These are phyloP conservation scores for Cunninghamia lanceolata DNA, from an alignment of 75 land plant species.

Conservation along the genomic window DNA sequence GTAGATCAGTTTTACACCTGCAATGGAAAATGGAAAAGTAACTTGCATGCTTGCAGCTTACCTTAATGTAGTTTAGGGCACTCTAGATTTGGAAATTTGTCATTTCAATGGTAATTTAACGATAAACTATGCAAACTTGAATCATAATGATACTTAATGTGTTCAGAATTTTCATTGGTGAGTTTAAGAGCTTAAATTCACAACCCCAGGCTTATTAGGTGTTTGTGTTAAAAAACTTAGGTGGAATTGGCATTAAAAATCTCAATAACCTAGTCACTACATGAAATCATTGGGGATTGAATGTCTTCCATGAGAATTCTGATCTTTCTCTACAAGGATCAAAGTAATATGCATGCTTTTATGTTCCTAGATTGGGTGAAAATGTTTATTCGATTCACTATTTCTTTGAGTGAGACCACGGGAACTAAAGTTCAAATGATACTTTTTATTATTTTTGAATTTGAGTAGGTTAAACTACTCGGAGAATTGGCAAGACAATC, in stretches of 20 bases:
- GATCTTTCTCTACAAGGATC: neutral
- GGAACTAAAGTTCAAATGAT: neutral
- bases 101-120: neutral
- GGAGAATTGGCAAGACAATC: neutral
- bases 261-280: neutral
- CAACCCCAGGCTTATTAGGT: neutral
- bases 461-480: neutral
- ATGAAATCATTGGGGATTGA: neutral
- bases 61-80: neutral
- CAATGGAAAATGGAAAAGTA: neutral
- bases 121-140: neutral
- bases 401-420: neutral
- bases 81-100: neutral
- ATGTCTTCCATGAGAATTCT: too few species aligned
- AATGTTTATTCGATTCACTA: neutral
- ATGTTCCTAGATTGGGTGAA: neutral
- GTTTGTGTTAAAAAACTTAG: neutral
- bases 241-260: neutral
- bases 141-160: too few species aligned
- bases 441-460: too few species aligned
- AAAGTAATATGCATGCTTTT: neutral
- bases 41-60: neutral
- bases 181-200: neutral
- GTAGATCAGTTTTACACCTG: too few species aligned
- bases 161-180: too few species aligned